Evolutionary conservation across 176 grass and related monocot species (phyloP), one percentile per base, ranked within the genome.

Genomic region (Thalia dealbata): DNA sequence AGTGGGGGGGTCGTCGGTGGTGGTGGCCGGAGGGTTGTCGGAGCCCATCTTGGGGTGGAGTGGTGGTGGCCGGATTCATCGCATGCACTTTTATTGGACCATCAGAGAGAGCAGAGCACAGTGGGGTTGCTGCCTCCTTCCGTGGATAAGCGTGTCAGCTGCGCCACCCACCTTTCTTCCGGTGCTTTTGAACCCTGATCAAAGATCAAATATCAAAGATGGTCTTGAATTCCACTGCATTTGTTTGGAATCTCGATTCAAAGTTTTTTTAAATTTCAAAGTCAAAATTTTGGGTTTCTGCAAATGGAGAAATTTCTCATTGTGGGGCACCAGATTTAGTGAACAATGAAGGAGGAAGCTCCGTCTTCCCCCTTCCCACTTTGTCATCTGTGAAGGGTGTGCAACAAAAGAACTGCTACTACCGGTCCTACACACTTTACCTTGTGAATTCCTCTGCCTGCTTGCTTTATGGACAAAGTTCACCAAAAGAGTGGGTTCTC

Each of bases 61-160:
- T 29, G 9, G 73, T 61, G 12, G 32, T 38, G 32, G 32, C 4
- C 32, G 32, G 75, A 83, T 78, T 84, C 82, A 84, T 55, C 26
- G 76, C 41, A 71, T 75, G 78, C 71, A 44, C 76, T 79, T 58
- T n/a, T 76, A 58, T 38, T 54, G 50, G 62, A 38, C 68, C 75
- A 73, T 59, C 61, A 60, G n/a, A 58, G 54, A 67, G 69, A 52
- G 41, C 32, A 42, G 61, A 69, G 59, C 76, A 42, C 70, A 42
- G 42, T 69, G 54, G 24, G 46, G 61, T 38, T 78, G 76, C 44
- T 52, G 63, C 76, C 70, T 25, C 51, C 25, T 74, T 61, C 59
- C 24, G 13, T 55, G 67, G 76, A 55, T 64, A 79, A 43, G 28
- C 50, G 38, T 79, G 76, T 50, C 69, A 30, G 21, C 10, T 74